Percentiles rank a stretch among this genome's conserved stretches.
These are phyloP conservation scores for Elongisporangium undulatum DNA, from an alignment of 352 stramenopile genomes.

Conservation along the genomic window DNA sequence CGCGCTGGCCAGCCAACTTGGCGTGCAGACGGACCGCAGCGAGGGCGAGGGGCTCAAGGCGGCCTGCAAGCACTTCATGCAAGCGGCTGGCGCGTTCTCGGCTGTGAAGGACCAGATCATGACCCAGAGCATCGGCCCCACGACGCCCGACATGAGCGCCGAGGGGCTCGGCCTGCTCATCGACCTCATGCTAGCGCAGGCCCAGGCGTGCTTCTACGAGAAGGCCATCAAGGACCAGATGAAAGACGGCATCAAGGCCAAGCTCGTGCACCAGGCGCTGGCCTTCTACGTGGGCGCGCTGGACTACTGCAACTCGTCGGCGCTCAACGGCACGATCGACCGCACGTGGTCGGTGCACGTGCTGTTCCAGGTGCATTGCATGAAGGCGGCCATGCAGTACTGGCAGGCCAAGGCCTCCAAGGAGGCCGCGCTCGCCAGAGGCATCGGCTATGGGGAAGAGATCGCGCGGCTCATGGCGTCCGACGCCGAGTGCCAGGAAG, in stretches of 20 bases:
- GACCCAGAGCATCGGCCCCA: slow-evolving; percentile 25
- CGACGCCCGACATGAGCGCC: slow-evolving; percentile 53
- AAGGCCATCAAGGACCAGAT: slow-evolving; percentile 89
- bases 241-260: slow-evolving; percentile 80
- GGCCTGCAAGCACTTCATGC: slow-evolving; percentile 84
- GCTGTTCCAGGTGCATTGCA: slow-evolving; percentile 65
- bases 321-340: slow-evolving; percentile 46
- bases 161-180: slow-evolving; percentile 71
- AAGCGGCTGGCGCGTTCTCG: slow-evolving; percentile 67
- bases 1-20: slow-evolving; percentile 76
- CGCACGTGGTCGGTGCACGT: slow-evolving; percentile 62
- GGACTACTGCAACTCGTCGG: slow-evolving; percentile 50
- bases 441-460: slow-evolving; percentile 72
- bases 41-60: slow-evolving; percentile 75
- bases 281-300: slow-evolving; percentile 58
- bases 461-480: slow-evolving; percentile 56
- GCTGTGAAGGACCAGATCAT: slow-evolving; percentile 55
- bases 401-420: slow-evolving; percentile 73
- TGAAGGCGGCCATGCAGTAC: slow-evolving; percentile 71
- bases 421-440: slow-evolving; percentile 37
- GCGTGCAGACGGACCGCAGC: slow-evolving; percentile 72
- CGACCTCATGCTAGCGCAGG: slow-evolving; percentile 79
- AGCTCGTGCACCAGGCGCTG: slow-evolving; percentile 73
- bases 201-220: slow-evolving; percentile 90
- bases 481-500: slow-evolving; percentile 49